Base-by-base conservation (phyloP, 768 basidiomycete genomes). In the Termitomyces sp. region DNA sequence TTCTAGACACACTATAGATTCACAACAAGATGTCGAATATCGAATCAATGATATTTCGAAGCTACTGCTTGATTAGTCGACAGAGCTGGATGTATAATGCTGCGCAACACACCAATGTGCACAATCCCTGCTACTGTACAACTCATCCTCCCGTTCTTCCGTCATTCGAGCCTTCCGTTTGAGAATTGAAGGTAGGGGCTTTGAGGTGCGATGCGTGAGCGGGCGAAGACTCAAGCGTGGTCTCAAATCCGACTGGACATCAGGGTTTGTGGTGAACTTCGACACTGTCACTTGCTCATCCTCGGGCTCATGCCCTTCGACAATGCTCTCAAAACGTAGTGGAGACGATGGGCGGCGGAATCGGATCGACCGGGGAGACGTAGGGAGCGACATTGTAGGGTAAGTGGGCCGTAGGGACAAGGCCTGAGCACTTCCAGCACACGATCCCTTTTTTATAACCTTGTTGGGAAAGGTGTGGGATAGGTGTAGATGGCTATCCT, bases 1-100 rank as follows among this genome's bases (percentile, higher is more conserved):
- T 52, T 67, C 66, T 6, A 67, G 34, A 52, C 40, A 40, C 36
- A 67, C 61, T 14, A 65, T 11, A 12, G 60, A 55, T 5, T 54
- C 46, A 36, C 66, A 65, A 43, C 63, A 67, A 0, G 63, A 61
- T 14, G 63, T 64, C 2, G 56, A 47, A 54, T 64, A 63, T 46
- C 59, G 57, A n/a, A 64, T 46, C 32, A 67, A 63, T 1, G 66
- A 62, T 56, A 67, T 64, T 42, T 65, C 64, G 9, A 62, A 65
- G 37, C 64, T 65, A 38, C 45, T 31, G 31, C 36, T 46, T 1
- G 5, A 31, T 45, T 11, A 57, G 43, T 36, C 3, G n/a, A 25
- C 11, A 20, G 31, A 20, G 38, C 29, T 14, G n/a, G 3, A 25
- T 25, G 25, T 3, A 17, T 8, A 29, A 49, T 3, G 20, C 8